Evolutionary conservation across 2,329 filamentous ascomycete species (phyloP), one percentile per base, ranked within the genome.

Genomic region (Fonsecaea multimorphosa): DNA sequence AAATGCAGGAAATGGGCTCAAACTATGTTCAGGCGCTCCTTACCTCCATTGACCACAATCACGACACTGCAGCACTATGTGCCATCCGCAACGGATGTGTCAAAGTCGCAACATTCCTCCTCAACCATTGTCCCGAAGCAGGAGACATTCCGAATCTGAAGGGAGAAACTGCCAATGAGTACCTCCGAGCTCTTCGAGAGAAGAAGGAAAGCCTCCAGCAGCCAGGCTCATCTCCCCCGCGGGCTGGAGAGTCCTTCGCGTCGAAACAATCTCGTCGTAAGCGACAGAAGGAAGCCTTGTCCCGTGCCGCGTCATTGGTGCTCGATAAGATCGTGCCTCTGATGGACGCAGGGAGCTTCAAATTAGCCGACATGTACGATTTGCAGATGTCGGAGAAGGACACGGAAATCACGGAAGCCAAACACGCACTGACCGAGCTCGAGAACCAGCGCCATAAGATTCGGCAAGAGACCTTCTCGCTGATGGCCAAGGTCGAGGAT

Each of bases 31-130:
- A 93, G 67, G 83, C 87, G 55, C 80, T 98, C 11, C 82, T 99
- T 11, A 92, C 97, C 72, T 85, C 88, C 8, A 91, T 93, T 74
- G 94, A 99, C 76, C 83, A 89, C 31, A 89, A 93, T 46, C 94
- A 94, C 46, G 96, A 99, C 76, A 98, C 95, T 0, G 93, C 95
- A 0, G 92, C 94, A 9, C 89, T 93, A 74, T 89, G 92, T 64
- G 92, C 93, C 63, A 92, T 94, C 19, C 89, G 93, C 52, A 97
- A 98, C 67, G 87, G 86, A 72, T 96, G 93, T 71, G 89, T 97
- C 63, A 90, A 95, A 67, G 83, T 87, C 59, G 86, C 87, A n/a
- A 82, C 85, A 56, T 81, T 79, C 83, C 89, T 81, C 78, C 92
- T 81, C 78, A 93, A 76, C 36, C 89, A 94, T 58, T 92, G 93